phyloP scores from a whole-genome alignment of 2,329 filamentous ascomycete species.

The Cercospora sp. region DNA sequence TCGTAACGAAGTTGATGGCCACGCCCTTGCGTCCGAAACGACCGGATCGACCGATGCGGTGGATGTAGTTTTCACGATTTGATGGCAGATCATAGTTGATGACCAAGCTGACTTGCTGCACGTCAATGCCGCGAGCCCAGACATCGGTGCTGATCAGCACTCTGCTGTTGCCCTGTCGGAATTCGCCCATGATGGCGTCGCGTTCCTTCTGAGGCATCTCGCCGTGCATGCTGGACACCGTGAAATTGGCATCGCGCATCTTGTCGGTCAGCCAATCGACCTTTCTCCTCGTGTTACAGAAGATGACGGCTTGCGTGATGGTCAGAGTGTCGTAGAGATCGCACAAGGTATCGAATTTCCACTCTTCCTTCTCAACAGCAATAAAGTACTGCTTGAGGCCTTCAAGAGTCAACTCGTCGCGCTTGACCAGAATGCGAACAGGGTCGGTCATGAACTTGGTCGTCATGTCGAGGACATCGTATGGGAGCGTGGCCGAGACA shows the following conservation, averaged over 20 bases:
- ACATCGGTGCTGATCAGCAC: constrained; percentile 97
- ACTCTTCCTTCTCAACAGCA: constrained; percentile 98
- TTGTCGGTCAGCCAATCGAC: constrained; percentile 99
- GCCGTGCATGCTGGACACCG: constrained; percentile 96
- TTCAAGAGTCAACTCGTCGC: constrained; percentile 96
- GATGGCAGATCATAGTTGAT: constrained; percentile 99
- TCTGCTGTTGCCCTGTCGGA: constrained; percentile 91
- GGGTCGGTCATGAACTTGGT: constrained; percentile 99
- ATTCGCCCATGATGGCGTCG: constrained; percentile 99
- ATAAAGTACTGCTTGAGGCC: constrained; percentile 99
- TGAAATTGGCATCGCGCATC: constrained; percentile 98
- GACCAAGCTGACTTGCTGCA: constrained; percentile 95
- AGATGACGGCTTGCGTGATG: constrained; percentile 98
- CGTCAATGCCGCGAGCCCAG: constrained; percentile 97
- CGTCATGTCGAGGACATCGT: constrained; percentile 98
- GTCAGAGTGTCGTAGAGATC: constrained; percentile 98
- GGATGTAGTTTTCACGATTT: constrained; percentile 99
- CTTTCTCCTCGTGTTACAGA: constrained; percentile 98
- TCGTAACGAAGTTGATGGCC: constrained; percentile 99
- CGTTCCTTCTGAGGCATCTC: constrained; percentile 99
- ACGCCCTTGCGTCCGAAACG: constrained; percentile 98
- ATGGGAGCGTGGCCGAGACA: constrained; percentile 91
- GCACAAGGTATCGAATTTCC: constrained; percentile 98
- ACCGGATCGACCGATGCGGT: constrained; percentile 93
- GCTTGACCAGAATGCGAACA: constrained; percentile 94